Evolutionary conservation across 2,329 filamentous ascomycete genomes (phyloP), one percentile per base, ranked within the genome.

Genomic region (Ceratocystis ficicola): DNA sequence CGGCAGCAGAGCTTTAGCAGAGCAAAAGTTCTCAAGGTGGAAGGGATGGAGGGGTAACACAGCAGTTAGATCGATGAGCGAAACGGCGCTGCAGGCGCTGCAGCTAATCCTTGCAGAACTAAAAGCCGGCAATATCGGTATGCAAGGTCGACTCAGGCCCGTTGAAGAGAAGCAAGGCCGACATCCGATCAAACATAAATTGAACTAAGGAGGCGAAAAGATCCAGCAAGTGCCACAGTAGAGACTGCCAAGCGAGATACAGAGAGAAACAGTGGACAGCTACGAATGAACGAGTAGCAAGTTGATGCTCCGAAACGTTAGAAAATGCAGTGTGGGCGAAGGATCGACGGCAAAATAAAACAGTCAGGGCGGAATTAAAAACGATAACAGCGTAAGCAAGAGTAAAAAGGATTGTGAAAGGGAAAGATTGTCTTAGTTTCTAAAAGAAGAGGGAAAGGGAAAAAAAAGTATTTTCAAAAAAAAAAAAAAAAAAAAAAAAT

Each of bases 321-420:
- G 28, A 30, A 59, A 59, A 59, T 36, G 55, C 55, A 32, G 55
- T 59, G 52, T 57, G 55, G 12, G 36, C 17, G 55, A 59, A 59
- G 28, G 55, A 59, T 59, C 55, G 55, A 36, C 55, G 8, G 28
- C 12, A 20, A 30, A 62, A 62, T 62, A 41, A 62, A 62, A 62
- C 59, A 62, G 44, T 32, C 12, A 41, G 36, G 32, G 59, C 32
- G 20, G 20, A 44, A 44, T 62, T 41, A 25, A 41, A 41, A 44
- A 25, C 44, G 17, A 44, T n/a, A 44, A 22, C 12, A 25, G 36
- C 32, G 36, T 62, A 44, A 62, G 41, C 30, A 17, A 36, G 28
- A 60, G 20, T 22, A 30, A 59, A 32, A 36, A 59, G 28, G 28
- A 36, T n/a, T 36, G 17, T 36, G 28, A 17, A 30, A 59, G 52